phyloP scores from a whole-genome alignment of 768 basidiomycete species.

The Wakefieldia striispora region DNA sequence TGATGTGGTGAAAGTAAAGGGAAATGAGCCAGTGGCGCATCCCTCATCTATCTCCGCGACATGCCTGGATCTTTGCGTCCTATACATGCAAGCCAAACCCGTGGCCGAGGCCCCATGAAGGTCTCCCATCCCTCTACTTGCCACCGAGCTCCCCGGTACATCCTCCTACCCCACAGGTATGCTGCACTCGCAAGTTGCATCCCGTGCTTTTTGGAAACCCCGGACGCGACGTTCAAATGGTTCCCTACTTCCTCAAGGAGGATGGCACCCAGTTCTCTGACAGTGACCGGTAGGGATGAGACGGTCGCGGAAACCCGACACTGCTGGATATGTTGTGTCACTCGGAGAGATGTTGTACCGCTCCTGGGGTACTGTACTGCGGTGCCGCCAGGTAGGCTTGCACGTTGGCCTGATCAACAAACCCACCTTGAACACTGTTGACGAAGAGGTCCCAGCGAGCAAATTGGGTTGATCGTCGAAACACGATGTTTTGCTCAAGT shows the following conservation, averaged over 20 bases:
- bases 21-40: too few species aligned
- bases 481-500: background rate
- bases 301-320: constrained; percentile 73
- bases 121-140: too few species aligned
- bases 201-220: too few species aligned
- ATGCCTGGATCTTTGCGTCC: too few species aligned
- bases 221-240: constrained; percentile 84
- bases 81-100: too few species aligned
- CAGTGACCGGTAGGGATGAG: constrained; percentile 75
- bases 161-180: too few species aligned
- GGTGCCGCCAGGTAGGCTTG: constrained; percentile 66
- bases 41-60: too few species aligned
- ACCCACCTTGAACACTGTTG: constrained; percentile 76
- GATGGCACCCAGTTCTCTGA: constrained; percentile 70
- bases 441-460: constrained; percentile 71
- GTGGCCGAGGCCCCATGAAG: too few species aligned
- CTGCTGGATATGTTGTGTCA: constrained; percentile 76
- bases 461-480: constrained; percentile 1
- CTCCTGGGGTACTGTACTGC: constrained; percentile 77
- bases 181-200: too few species aligned
- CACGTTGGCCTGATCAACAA: constrained; percentile 89
- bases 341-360: constrained; percentile 89
- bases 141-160: too few species aligned
- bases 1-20: too few species aligned
- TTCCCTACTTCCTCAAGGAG: constrained; percentile 80